Base-by-base conservation (phyloP, 805 yeast genomes). In the Brettanomyces anomalus region DNA sequence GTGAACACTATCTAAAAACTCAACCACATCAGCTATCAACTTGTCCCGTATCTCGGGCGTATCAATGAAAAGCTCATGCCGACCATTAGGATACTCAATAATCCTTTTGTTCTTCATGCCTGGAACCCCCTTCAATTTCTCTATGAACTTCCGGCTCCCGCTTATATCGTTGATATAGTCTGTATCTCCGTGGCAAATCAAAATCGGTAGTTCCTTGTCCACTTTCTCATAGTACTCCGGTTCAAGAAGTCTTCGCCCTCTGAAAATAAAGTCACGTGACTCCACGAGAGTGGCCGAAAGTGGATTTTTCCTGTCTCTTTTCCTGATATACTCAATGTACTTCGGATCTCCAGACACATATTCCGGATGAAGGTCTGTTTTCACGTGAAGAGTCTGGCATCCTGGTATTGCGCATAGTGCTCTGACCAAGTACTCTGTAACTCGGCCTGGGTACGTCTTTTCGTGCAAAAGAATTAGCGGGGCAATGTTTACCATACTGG, bases 391-490 rank as follows among this genome's bases (percentile, higher is more conserved):
- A 5, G 45, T 58, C 46, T 66, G 71, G 33, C 71, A 54, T 24
- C 66, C 70, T 4, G 86, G 85, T 7, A 71, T 49, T 4, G 67
- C 28, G 37, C 69, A 65, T 4, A 65, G 57, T 2, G 70, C 30
- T 21, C 77, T 72, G n/a, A 72, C 67, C 5, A 68, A 38, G 4
- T 54, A 46, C 43, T 68, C 70, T 8, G 75, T 52, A 0, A 71
- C 11, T 21, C 61, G 45, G 43, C 71, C 68, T n/a, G 87, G 88
- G 37, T 66, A 58, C 0, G 86, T 71, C 18, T 71, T 66, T 13
- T 83, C 80, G 54, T 79, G 79, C 42, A 81, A 58, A 8, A 55
- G 44, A 33, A 84, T 66, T 47, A 80, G 67, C 2, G 95, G 94
- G 1, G 79, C 87, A 30, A 72, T 63, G 0, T 67, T 71, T 33